A percentile compares a stretch with the other conserved stretches of the same genome.
These are phyloP conservation scores for Perilla frutescens DNA, from an alignment of 257 asterid species.

Conservation along the genomic window DNA sequence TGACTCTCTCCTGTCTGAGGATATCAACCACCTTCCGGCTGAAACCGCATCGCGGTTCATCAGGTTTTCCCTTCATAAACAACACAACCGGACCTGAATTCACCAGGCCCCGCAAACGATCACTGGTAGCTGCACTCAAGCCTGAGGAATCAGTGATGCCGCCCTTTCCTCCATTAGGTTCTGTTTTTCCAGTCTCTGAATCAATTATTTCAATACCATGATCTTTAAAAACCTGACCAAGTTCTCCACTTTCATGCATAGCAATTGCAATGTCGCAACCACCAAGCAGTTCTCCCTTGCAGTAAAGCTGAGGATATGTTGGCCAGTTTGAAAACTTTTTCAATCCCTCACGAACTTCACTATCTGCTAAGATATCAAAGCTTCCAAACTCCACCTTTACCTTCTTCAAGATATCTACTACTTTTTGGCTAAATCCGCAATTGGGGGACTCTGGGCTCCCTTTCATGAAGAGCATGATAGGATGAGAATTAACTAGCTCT, in stretches of 20 bases:
- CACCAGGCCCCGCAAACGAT: constrained; percentile 62
- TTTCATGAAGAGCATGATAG: constrained; percentile 92
- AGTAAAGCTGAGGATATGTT: constrained; percentile 92
- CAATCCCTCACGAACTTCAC: constrained; percentile 86
- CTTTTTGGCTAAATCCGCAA: constrained; percentile 94
- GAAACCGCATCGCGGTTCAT: constrained; percentile 90
- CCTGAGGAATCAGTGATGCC: constrained; percentile 65
- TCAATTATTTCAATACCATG: constrained; percentile 52
- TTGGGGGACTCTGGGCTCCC: constrained; percentile 85
- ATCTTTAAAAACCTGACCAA: constrained; percentile 68
- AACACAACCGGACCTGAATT: constrained; percentile 72
- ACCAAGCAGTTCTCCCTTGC: constrained; percentile 97
- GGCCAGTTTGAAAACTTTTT: constrained; percentile 97
- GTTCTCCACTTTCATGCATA: constrained; percentile 94
- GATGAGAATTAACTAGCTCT: constrained; percentile 71
- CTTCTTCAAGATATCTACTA: constrained; percentile 81
- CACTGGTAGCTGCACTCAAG: constrained; percentile 55
- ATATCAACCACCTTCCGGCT: constrained; percentile 92
- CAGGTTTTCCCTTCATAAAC: constrained; percentile 90
- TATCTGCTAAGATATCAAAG: constrained; percentile 77
- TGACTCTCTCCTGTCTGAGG: constrained; percentile 72
- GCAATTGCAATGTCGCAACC: constrained; percentile 85
- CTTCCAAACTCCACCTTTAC: constrained; percentile 86
- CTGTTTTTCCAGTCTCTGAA: constrained; percentile 46
- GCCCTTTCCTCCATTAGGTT: constrained; percentile 52